Conservation (phyloP, 208 protist species). For the Trichomonas vaginalis region DNA sequence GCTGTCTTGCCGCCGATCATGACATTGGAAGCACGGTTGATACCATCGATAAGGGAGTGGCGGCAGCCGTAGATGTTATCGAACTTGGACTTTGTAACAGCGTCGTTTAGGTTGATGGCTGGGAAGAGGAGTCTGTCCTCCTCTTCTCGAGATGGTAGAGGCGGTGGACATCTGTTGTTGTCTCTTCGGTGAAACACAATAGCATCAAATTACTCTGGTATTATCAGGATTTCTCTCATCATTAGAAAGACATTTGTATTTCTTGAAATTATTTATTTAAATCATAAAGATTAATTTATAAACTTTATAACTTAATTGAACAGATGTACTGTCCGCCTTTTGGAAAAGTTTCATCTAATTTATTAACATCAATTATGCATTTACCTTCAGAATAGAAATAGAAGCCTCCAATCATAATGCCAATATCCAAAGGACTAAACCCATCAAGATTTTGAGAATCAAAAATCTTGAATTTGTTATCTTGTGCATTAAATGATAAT, state of each 20-base stretch:
- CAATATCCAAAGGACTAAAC: background rate
- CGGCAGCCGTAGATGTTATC: slow-evolving; percentile 92
- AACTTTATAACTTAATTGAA: background rate
- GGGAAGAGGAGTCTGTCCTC: slow-evolving; percentile 78
- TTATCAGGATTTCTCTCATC: too few relatives aligned
- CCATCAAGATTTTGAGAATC: background rate
- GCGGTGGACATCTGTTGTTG: slow-evolving; percentile 95
- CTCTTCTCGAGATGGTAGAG: slow-evolving; percentile 82
- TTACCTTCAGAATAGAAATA: background rate
- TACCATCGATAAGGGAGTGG: slow-evolving; percentile 95
- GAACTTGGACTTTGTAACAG: slow-evolving; percentile 98
- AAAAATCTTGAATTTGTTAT: background rate
- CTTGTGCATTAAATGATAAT: background rate
- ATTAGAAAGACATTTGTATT: too few relatives aligned
- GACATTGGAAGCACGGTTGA: slow-evolving; percentile 97
- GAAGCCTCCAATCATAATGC: background rate
- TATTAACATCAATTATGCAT: background rate
- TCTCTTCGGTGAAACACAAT: slow-evolving; percentile 97
- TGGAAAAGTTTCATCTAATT: background rate
- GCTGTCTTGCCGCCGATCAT: slow-evolving; percentile 96
- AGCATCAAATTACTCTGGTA: too few relatives aligned
- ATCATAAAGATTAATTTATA: too few relatives aligned
- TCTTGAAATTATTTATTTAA: too few relatives aligned
- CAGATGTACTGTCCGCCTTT: background rate
- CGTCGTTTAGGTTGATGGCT: slow-evolving; percentile 99